These are phyloP conservation scores for Picochlorum sp. DNA, from an alignment of 139 green algal genomes.

Conservation along the genomic window DNA sequence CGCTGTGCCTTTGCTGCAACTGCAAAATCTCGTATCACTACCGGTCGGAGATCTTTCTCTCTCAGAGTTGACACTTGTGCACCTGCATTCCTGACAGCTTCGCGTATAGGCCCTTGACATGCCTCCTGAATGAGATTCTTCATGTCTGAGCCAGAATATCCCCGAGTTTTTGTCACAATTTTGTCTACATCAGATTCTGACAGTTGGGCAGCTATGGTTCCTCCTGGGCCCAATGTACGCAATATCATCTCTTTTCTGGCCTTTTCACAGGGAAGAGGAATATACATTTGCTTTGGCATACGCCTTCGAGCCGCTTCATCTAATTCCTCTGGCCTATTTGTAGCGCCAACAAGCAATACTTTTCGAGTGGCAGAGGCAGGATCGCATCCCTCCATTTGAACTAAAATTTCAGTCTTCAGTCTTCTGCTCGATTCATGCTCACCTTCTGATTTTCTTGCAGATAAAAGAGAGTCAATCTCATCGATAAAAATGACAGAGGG, in stretches of 20 bases:
- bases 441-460: conserved; percentile 77
- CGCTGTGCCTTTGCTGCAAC: conserved; percentile 55
- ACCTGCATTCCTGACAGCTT: conserved; percentile 36
- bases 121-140: conserved; percentile 87
- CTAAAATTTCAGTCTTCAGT: conserved; percentile 96
- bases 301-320: conserved; percentile 90
- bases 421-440: conserved; percentile 93
- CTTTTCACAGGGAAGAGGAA: conserved; percentile 71
- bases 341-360: conserved; percentile 89
- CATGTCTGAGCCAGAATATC: conserved; percentile 82
- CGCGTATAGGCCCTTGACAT: conserved; percentile 75
- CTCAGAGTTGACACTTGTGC: conserved; percentile 27
- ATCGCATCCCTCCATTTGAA: conserved; percentile 87
- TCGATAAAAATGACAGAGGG: conserved; percentile 99
- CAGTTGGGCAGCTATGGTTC: conserved; percentile 29
- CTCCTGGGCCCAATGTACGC: conserved; percentile 15
- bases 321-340: conserved; percentile 94
- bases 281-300: conserved; percentile 98
- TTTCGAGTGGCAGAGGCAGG: conserved; percentile 36
- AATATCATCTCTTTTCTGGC: conserved; percentile 18
- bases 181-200: conserved; percentile 56
- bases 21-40: conserved; percentile 70
- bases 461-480: conserved; percentile 96
- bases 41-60: conserved; percentile 55
- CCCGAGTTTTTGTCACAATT: conserved; percentile 63